A percentile compares a stretch with the other conserved stretches of the same genome.
Evolutionary conservation across 495 filamentous ascomycete species (phyloP).

Genomic region (Tricharina praecox): DNA sequence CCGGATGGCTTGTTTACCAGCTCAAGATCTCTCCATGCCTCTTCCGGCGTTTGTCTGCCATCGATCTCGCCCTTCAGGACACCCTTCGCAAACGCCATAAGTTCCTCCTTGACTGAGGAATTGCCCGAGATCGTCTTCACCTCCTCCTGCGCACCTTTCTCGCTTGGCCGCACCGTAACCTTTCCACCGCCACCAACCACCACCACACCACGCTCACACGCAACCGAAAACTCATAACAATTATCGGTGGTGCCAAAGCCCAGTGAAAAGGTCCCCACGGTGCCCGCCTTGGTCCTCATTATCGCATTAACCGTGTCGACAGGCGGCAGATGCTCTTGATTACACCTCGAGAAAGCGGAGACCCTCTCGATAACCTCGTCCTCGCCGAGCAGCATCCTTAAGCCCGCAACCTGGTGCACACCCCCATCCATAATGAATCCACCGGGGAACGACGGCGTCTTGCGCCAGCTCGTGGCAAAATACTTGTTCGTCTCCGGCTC

Average conservation of each 20-base stretch:
- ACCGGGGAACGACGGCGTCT: constrained; percentile 52
- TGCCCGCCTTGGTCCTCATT: constrained; percentile 41
- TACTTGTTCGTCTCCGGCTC: constrained; percentile 38
- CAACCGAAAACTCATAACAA: constrained; percentile 35
- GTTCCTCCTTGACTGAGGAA: constrained; percentile 46
- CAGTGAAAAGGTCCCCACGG: constrained; percentile 42
- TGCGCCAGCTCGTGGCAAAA: constrained; percentile 57
- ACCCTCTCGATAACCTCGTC: constrained; percentile 33
- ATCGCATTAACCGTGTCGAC: constrained; percentile 59
- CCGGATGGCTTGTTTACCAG: constrained; percentile 29
- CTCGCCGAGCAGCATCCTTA: constrained; percentile 41
- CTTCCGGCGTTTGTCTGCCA: constrained; percentile 42
- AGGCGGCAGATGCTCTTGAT: constrained; percentile 48
- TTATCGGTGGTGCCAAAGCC: constrained; percentile 50
- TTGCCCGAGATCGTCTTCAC: constrained; percentile 36
- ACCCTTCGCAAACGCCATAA: constrained; percentile 46
- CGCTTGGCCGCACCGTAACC: constrained; percentile 30
- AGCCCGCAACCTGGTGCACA: constrained; percentile 51
- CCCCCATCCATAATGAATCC: constrained; percentile 68
- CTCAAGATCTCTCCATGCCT: constrained; percentile 54
- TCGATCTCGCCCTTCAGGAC: constrained; percentile 33
- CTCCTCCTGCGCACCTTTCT: constrained; percentile 29
- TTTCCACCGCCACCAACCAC: constrained; percentile 26
- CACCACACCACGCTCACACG: constrained; percentile 39
- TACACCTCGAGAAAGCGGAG: constrained; percentile 41